A percentile compares a stretch with the other conserved stretches of the same genome.
These are phyloP conservation scores for Lodderomyces elongisporus DNA, from an alignment of 1,139 yeast genomes.

Conservation along the genomic window DNA sequence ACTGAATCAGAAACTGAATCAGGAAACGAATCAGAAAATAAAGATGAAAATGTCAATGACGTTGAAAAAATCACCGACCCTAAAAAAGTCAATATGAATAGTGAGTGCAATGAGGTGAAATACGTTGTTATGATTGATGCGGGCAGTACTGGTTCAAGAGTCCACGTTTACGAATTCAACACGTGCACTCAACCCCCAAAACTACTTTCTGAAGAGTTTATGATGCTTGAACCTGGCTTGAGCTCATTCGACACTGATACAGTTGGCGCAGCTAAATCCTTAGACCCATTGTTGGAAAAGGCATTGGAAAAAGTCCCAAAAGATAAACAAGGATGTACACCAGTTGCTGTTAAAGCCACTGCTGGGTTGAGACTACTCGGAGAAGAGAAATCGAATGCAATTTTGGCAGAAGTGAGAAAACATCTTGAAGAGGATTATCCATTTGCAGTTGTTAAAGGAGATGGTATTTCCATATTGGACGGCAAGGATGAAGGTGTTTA, in stretches of 20 bases:
- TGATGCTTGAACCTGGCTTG: conserved; percentile 90
- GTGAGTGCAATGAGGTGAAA: conserved; percentile 27
- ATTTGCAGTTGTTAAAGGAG: conserved; percentile 80
- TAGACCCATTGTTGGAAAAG: conserved; percentile 69
- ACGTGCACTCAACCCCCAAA: conserved; percentile 79
- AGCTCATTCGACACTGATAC: conserved; percentile 81
- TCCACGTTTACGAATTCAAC: conserved; percentile 88
- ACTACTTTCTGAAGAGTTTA: conserved; percentile 71
- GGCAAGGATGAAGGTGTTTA: conserved; percentile 98
- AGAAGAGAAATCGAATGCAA: conserved; percentile 60
- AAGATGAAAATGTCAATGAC: conserved; percentile 4
- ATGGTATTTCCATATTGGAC: conserved; percentile 88
- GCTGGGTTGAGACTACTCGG: conserved; percentile 94
- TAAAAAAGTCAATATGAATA: conserved; percentile 2
- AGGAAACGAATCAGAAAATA: conserved; percentile 18
- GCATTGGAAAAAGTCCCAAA: conserved; percentile 78
- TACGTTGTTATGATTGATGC: conserved; percentile 91
- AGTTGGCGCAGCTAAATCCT: conserved; percentile 77
- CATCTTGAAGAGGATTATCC: conserved; percentile 80
- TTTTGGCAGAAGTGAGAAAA: conserved; percentile 66
- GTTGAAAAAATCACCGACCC: conserved; percentile 5
- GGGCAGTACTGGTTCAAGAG: conserved; percentile 94
- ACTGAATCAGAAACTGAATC: conserved; percentile 19
- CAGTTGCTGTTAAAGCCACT: conserved; percentile 94
- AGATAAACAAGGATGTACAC: conserved; percentile 71